Base-by-base conservation (phyloP, 306 rosid species). In the Gleditsia sinensis region DNA sequence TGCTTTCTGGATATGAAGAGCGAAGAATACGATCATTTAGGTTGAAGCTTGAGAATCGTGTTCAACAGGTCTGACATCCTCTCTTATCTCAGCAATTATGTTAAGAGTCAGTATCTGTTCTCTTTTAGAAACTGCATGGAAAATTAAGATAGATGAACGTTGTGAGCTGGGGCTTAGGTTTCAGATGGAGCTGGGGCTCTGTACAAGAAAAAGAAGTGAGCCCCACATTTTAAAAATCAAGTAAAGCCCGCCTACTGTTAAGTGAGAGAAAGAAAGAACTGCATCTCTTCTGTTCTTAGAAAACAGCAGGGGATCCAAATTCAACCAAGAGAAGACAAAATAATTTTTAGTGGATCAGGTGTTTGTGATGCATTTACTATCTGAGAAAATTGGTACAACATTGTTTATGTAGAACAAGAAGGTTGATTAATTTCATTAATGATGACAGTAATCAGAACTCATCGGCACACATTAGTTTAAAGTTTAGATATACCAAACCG, bases 1-100 rank as follows among this genome's bases (percentile, higher is more conserved):
- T 94, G 75, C 91, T 94, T 72, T 88, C 96, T 33, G 97, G 98
- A 57, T 91, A 88, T 67, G 98, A 94, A 86, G 89, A 91, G 78
- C 91, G 92, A 46, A 86, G 90, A 86, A 94, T 94, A 74, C 89
- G 95, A 25, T 33, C 84, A 11, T 76, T 64, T 57, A 89, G 98
- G 69, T 58, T 91, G 68, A 79, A 85, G 74, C 79, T 90, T 78
- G 95, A 94, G 76, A 65, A 72, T 6, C 84, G 48, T 0, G 39
- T 80, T 51, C 69, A 21, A 46, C 82, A 80, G 87, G 87, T 83
- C 48, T 67, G 51, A 23, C 66, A 28, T 71, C 40, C 69, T 72
- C 24, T 75, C 69, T 67, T 59, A 30, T 33, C 0, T 12, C 17
- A 34, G 39, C 21, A 32, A 61, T 69, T 65, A 34, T 67, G 34